Evolutionary conservation across 495 filamentous ascomycete genomes (phyloP), one percentile per base, ranked within the genome.

Genomic region (Penicillium pulvis): DNA sequence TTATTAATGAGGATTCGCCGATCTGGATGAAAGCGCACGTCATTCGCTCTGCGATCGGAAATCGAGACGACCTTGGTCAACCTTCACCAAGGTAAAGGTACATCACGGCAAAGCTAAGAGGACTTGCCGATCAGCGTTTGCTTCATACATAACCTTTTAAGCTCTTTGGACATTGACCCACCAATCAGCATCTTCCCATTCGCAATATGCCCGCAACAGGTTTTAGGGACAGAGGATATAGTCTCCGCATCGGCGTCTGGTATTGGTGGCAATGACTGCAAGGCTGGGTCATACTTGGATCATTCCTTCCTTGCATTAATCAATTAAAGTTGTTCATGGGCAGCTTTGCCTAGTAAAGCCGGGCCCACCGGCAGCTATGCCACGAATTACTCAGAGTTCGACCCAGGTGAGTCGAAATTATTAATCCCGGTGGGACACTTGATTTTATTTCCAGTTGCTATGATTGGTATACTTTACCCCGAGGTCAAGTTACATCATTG

Each of bases 401-500:
- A 19, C 20, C 50, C 16, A 52, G 50, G 23, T 19, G 20, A 36
- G 6, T 52, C 50, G 16, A 11, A 12, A 17, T 45, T 35, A 44
- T 28, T 50, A 57, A 43, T 43, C 16, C 8, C 6, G 17, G 20
- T 20, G 33, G 28, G 19, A 33, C 47, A 33, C n/a, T 50, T 50
- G 43, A 46, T 51, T 57, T 57, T 7, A 57, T 51, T 52, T 19
- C 17, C 14, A 23, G 31, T 12, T 36, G 14, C 39, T 28, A 33
- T 60, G 30, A 51, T 56, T 60, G 46, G 33, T 23, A 43, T 28
- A 6, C 6, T 4, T 14, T 46, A 12, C 14, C 19, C 45, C 42
- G 45, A 33, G n/a, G 10, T 35, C 7, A 20, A 3, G 45, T 63
- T 63, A 63, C 60, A 63, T 63, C 60, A 63, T 63, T 53, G 52